Evolutionary conservation across 2,329 filamentous ascomycete genomes (phyloP).

Genomic region (Cercospora sojina): DNA sequence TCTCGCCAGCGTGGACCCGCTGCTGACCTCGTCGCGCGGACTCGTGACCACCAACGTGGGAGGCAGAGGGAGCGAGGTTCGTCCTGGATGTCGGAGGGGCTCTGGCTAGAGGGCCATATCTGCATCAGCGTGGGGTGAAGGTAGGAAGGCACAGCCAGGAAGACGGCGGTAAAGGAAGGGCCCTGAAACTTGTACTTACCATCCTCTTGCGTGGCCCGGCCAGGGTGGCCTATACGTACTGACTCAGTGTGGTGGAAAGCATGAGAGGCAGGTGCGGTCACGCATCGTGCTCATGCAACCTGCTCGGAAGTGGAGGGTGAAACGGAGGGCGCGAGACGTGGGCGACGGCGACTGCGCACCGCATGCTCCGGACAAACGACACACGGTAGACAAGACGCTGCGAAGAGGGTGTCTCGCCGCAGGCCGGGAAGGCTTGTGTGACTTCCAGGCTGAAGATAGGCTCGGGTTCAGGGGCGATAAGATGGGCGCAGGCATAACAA

Average conservation of each 20-base stretch:
- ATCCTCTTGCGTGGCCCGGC: constrained; percentile 20
- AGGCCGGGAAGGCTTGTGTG: constrained; percentile 26
- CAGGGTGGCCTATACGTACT: constrained; percentile 22
- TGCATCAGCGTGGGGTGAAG: constrained; percentile 24
- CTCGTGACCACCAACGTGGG: constrained; percentile 29
- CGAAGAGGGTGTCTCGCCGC: constrained; percentile 27
- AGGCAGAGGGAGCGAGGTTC: constrained; percentile 25
- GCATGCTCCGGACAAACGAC: constrained; percentile 18
- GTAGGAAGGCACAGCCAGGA: background rate
- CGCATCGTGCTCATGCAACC: constrained; percentile 26
- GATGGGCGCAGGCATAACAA: constrained; percentile 19
- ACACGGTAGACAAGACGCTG: constrained; percentile 19
- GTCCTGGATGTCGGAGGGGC: constrained; percentile 20
- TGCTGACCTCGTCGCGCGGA: constrained; percentile 25
- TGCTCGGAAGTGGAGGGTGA: constrained; percentile 19
- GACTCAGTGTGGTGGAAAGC: constrained; percentile 27
- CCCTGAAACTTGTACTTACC: constrained; percentile 28
- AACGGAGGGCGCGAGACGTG: constrained; percentile 22
- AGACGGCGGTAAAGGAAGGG: background rate
- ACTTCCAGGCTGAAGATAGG: constrained; percentile 28
- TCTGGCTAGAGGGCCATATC: constrained; percentile 24
- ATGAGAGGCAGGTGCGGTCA: constrained; percentile 21
- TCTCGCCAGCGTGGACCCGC: constrained; percentile 22
- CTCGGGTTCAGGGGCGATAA: constrained; percentile 27
- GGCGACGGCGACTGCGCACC: constrained; percentile 23